These are phyloP conservation scores for Crepidotus variabilis DNA, from an alignment of 768 basidiomycete genomes.

Conservation along the genomic window DNA sequence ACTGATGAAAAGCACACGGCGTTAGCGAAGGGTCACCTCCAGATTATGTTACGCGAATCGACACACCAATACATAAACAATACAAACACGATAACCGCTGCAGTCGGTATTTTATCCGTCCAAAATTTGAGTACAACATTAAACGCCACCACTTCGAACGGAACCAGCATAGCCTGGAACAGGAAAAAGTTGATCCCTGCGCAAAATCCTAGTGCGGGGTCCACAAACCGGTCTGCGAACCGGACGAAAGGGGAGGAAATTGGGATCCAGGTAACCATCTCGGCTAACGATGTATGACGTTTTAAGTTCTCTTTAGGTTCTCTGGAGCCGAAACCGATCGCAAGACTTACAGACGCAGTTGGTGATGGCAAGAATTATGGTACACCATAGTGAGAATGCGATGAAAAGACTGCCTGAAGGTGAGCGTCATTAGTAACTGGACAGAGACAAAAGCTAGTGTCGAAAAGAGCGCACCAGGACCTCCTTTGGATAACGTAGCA, in stretches of 20 bases:
- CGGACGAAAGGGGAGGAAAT: constrained; percentile 76
- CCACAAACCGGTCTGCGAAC: constrained; percentile 56
- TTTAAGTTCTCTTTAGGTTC: constrained; percentile 4
- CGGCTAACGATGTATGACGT: constrained; percentile 40
- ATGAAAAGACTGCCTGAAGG: constrained; percentile 40
- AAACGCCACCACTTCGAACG: constrained; percentile 53
- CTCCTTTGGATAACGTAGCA: constrained; percentile 50
- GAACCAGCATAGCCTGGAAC: constrained; percentile 39
- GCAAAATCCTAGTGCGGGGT: constrained; percentile 53
- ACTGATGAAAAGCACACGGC: constrained; percentile 16
- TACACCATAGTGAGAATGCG: constrained; percentile 48
- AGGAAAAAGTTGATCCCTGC: constrained; percentile 59
- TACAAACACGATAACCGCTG: constrained; percentile 42
- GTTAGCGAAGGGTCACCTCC: not conserved
- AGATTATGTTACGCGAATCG: not conserved
- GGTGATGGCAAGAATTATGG: constrained; percentile 45
- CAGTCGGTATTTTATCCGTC: constrained; percentile 46
- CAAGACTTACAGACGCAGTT: constrained; percentile 37
- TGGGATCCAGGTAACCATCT: constrained; percentile 83
- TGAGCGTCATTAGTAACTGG: not conserved
- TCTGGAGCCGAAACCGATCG: not conserved
- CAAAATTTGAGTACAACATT: constrained; percentile 50
- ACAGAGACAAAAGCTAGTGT: constrained; percentile 20
- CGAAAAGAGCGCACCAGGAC: constrained; percentile 48
- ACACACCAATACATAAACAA: constrained; percentile 38